phyloP scores from a whole-genome alignment of 139 green algal species.

The Auxenochlorella pyrenoidosa region DNA sequence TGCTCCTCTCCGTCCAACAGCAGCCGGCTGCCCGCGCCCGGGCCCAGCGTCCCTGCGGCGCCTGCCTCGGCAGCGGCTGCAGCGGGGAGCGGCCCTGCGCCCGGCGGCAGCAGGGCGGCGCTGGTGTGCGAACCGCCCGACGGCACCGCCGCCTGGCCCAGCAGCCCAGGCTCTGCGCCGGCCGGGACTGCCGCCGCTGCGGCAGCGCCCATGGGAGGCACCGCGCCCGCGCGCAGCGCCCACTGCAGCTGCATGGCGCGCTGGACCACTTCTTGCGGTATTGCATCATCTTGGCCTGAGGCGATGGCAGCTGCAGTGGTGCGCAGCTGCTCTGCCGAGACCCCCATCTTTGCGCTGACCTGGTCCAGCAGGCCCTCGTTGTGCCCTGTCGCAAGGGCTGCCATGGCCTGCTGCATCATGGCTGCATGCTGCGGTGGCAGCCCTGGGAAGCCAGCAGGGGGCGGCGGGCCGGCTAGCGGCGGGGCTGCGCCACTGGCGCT shows the following conservation, averaged over 20 bases:
- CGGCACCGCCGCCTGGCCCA: not conserved
- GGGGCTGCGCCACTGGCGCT: not conserved
- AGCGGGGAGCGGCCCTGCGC: not conserved
- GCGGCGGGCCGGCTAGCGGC: not conserved
- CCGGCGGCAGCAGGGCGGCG: not conserved
- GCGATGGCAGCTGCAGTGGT: conserved; percentile 10
- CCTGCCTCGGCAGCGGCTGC: too few species aligned
- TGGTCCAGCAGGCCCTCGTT: not conserved
- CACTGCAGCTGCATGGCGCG: conserved; percentile 31
- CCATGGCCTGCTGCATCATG: conserved; percentile 27
- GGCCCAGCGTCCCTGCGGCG: not conserved
- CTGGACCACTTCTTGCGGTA: conserved; percentile 29
- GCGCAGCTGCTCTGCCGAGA: conserved; percentile 18
- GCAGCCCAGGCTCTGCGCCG: not conserved
- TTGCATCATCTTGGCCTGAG: not conserved
- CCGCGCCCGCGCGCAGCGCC: not conserved
- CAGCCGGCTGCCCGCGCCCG: not conserved
- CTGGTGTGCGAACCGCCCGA: not conserved
- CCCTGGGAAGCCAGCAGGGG: not conserved
- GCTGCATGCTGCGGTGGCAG: not conserved
- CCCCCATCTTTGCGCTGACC: conserved; percentile 29
- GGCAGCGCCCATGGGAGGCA: not conserved
- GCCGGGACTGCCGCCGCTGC: not conserved
- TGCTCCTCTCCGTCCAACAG: conserved; percentile 40
- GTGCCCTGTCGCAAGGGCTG: not conserved